Percentiles rank a stretch among this genome's conserved stretches.
Evolutionary conservation across 1,284 basidiomycete species (phyloP).

Genomic region (Cryptococcus sp.): DNA sequence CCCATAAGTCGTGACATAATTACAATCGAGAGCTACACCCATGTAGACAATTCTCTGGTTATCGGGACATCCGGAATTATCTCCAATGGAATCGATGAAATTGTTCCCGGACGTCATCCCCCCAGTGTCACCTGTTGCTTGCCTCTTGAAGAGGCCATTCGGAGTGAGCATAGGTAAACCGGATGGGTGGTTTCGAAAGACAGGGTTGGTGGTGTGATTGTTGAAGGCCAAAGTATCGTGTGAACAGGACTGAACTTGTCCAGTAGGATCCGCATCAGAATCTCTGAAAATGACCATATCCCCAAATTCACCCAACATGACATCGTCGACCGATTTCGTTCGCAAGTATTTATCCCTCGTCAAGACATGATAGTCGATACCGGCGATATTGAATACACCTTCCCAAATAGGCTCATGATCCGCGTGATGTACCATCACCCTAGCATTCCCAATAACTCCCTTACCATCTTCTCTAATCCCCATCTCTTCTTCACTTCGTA

Average conservation of each 20-base stretch:
- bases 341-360: slow-evolving; percentile 67
- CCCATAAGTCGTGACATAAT: slow-evolving; percentile 63
- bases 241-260: slow-evolving; percentile 51
- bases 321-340: slow-evolving; percentile 50
- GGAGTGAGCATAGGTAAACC: not conserved
- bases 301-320: slow-evolving; percentile 60
- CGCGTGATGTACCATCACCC: slow-evolving; percentile 60
- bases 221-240: slow-evolving; percentile 70
- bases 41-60: slow-evolving; percentile 66
- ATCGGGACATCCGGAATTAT: slow-evolving; percentile 67
- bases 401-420: slow-evolving; percentile 61
- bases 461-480: slow-evolving; percentile 18
- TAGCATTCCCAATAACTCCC: slow-evolving; percentile 61
- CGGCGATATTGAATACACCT: slow-evolving; percentile 67
- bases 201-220: slow-evolving; percentile 52
- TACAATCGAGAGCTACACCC: slow-evolving; percentile 84
- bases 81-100: slow-evolving; percentile 64
- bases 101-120: slow-evolving; percentile 49
- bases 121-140: slow-evolving; percentile 29
- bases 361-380: slow-evolving; percentile 68
- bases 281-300: slow-evolving; percentile 61
- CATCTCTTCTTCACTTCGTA: slow-evolving; percentile 27
- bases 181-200: slow-evolving; percentile 7
- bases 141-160: slow-evolving; percentile 1
- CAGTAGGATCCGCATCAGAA: slow-evolving; percentile 47